These are phyloP conservation scores for Triangularia setosa DNA, from an alignment of 2,329 filamentous ascomycete genomes.

Conservation along the genomic window DNA sequence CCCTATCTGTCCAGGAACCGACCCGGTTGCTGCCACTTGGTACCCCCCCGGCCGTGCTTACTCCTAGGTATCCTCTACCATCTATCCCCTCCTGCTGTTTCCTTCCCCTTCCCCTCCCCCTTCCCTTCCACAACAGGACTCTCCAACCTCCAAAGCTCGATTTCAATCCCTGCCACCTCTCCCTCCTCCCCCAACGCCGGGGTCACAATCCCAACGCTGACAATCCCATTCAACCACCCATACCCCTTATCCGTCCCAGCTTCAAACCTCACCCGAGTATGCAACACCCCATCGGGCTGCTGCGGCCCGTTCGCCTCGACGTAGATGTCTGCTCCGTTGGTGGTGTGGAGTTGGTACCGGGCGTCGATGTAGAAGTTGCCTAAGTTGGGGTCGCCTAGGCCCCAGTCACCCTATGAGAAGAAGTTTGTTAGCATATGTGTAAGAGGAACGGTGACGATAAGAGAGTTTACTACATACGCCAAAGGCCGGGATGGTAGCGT, in stretches of 20 bases:
- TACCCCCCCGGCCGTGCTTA: too few species aligned
- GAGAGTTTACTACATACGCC: background rate
- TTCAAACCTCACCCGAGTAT: constrained; percentile 3
- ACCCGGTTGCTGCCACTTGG: too few species aligned
- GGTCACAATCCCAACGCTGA: background rate
- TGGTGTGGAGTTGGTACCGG: background rate
- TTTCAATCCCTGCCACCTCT: background rate
- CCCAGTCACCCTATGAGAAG: background rate
- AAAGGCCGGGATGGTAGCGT: background rate
- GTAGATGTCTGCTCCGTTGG: constrained; percentile 8
- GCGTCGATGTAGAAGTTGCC: constrained; percentile 5
- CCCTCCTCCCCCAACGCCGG: background rate
- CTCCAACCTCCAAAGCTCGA: background rate
- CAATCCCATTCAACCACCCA: constrained; percentile 6
- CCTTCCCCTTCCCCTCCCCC: background rate
- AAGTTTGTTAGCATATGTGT: background rate
- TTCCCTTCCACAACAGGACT: background rate
- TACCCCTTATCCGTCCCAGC: constrained; percentile 1
- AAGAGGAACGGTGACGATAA: background rate
- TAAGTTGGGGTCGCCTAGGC: background rate
- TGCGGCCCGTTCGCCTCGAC: constrained; percentile 5
- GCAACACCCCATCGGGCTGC: background rate
- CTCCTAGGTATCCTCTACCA: too few species aligned
- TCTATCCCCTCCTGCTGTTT: background rate
- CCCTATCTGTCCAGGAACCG: too few species aligned